Conservation (phyloP, 1,284 basidiomycete genomes). For the Dichomitus squalens region DNA sequence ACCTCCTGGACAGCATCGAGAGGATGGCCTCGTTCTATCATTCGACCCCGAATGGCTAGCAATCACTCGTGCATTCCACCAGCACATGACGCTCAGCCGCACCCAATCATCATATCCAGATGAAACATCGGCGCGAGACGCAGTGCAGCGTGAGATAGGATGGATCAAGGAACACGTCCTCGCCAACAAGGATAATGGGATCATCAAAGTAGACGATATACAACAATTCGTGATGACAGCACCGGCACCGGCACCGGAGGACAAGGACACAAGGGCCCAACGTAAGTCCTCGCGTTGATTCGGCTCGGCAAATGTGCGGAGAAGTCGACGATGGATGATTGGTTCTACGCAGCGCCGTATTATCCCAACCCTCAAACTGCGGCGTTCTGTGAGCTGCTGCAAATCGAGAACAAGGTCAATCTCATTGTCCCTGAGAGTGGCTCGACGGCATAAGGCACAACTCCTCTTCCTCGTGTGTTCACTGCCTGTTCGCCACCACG, state of each 20-base stretch:
- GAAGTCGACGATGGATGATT: conserved; percentile 6
- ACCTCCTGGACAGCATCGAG: conserved; percentile 24
- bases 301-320: background rate
- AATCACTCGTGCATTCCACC: conserved; percentile 86
- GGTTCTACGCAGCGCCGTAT: conserved; percentile 56
- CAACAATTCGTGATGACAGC: conserved; percentile 81
- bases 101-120: conserved; percentile 62
- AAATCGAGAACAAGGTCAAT: conserved; percentile 83
- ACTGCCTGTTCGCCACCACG: background rate
- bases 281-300: conserved; percentile 40
- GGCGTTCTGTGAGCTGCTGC: conserved; percentile 81
- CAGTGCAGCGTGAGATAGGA: conserved; percentile 63
- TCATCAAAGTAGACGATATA: conserved; percentile 50
- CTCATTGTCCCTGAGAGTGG: background rate
- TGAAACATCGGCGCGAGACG: conserved; percentile 53
- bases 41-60: conserved; percentile 95
- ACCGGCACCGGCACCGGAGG: conserved; percentile 55
- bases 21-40: conserved; percentile 37
- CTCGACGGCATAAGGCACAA: background rate
- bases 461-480: background rate
- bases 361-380: conserved; percentile 93
- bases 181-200: conserved; percentile 30
- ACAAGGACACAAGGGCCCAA: conserved; percentile 41
- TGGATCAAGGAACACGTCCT: conserved; percentile 67
- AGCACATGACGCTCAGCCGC: conserved; percentile 64